Base-by-base conservation (phyloP, 768 basidiomycete species). In the Lyophyllum decastes region DNA sequence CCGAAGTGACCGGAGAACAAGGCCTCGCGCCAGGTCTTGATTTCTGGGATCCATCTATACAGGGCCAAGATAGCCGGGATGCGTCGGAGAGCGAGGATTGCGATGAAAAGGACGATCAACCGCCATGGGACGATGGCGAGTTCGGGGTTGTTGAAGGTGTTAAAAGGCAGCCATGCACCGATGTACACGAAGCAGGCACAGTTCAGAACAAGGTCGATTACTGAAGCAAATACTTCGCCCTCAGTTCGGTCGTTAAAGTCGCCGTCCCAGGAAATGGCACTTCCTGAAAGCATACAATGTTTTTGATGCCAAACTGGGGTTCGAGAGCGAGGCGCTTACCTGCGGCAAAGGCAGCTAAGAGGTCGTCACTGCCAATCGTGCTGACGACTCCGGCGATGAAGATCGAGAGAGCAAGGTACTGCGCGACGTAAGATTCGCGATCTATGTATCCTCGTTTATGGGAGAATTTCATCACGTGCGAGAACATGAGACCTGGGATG, bases 1-100 rank as follows among this genome's bases (percentile, higher is more conserved):
- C 89, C 95, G 68, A 96, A 98, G 76, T 97, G 95, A 2, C 96
- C 96, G 4, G 83, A 85, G 69, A 98, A 97, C 4, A 94, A 61
- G 0, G 96, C 95, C 73, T 98, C 94, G 45, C 83, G 79, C 87
- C 94, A 91, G 21, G 83, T 86, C 38, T 73, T 70, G 62, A 98
- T 91, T 70, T 98, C 95, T 0, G 95, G 96, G 14, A 97, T 83
- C 81, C 86, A 92, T 58, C 74, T 83, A 65, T 95, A 95, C 2
- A 97, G 76, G 2, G 85, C 64, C 52, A 97, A 72, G 46, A 98
- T 78, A 14, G 84, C 74, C 0, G 95, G 95, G 25, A 98, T 86
- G 12, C 96, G 82, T 24, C 97, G 85, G 33, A 98, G 70, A 8
- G 85, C 61, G 46, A 97, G 73, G 48, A 97, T 86, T 2, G 75